Percentiles rank a stretch among this genome's conserved stretches.
These are phyloP conservation scores for Rhinocladiella mackenziei DNA, from an alignment of 2,329 filamentous ascomycete genomes.

Conservation along the genomic window DNA sequence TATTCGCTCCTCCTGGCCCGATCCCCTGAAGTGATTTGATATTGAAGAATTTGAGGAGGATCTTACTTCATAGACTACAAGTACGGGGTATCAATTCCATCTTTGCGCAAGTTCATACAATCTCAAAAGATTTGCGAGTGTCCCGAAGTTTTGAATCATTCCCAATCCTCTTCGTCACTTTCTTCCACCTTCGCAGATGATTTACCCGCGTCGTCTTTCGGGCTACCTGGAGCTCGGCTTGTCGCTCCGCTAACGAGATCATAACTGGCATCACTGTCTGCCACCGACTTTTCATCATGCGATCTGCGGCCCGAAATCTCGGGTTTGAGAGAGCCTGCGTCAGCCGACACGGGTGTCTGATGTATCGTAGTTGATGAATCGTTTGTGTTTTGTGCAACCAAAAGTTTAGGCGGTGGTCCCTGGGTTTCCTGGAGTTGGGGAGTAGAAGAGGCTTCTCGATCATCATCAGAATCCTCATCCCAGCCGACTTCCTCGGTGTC, in stretches of 20 bases:
- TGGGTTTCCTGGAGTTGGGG: slow-evolving; percentile 45
- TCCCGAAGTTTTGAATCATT: slow-evolving; percentile 16
- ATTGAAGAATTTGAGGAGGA: not conserved
- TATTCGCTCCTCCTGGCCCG: slow-evolving; percentile 9
- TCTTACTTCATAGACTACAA: not conserved
- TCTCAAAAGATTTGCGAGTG: not conserved
- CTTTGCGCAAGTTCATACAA: not conserved
- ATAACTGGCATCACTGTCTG: slow-evolving; percentile 93
- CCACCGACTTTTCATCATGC: slow-evolving; percentile 82
- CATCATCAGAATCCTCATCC: slow-evolving; percentile 67
- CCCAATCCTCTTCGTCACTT: slow-evolving; percentile 43
- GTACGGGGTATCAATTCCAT: slow-evolving; percentile 1
- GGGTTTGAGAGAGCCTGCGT: slow-evolving; percentile 51
- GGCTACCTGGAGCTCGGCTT: slow-evolving; percentile 70
- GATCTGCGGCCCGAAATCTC: slow-evolving; percentile 60
- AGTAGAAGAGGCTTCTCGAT: slow-evolving; percentile 42
- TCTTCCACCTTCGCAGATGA: slow-evolving; percentile 52
- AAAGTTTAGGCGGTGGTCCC: slow-evolving; percentile 33
- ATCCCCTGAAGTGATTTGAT: not conserved
- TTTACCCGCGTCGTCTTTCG: slow-evolving; percentile 46
- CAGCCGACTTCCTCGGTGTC: slow-evolving; percentile 68
- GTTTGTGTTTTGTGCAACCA: slow-evolving; percentile 23
- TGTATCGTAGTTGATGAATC: slow-evolving; percentile 23
- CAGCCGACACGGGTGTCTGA: slow-evolving; percentile 35
- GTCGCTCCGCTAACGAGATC: slow-evolving; percentile 81